phyloP scores from a whole-genome alignment of 257 asterid genomes.

The Salvia rosmarinus region DNA sequence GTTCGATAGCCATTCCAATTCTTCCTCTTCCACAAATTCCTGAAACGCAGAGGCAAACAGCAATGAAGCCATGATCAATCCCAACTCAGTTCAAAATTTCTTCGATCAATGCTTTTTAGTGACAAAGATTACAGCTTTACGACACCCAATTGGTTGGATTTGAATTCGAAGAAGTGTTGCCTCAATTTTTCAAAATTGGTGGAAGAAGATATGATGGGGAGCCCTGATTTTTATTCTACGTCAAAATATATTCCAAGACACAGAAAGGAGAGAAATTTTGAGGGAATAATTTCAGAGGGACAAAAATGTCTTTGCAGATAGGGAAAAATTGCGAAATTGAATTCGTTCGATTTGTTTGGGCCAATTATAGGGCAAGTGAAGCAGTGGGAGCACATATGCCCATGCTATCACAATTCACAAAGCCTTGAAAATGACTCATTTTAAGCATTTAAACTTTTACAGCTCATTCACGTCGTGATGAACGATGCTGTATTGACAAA shows the following conservation, averaged over 20 bases:
- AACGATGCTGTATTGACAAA: conserved; percentile 31
- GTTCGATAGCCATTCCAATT: conserved; percentile 86
- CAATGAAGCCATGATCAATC: conserved; percentile 6
- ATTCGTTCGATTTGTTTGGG: conserved; percentile 23
- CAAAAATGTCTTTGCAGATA: conserved; percentile 26
- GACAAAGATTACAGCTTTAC: conserved; percentile 23
- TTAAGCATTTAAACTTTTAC: conserved; percentile 38
- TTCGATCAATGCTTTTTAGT: neutral
- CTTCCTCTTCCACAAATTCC: conserved; percentile 65
- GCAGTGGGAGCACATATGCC: conserved; percentile 30
- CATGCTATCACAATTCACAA: conserved; percentile 35
- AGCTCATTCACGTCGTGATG: conserved; percentile 49
- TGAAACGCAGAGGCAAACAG: conserved; percentile 6
- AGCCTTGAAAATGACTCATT: conserved; percentile 37
- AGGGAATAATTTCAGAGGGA: conserved; percentile 30
- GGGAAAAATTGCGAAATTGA: neutral
- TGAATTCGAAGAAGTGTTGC: neutral
- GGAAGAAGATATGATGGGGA: neutral
- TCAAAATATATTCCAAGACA: conserved; percentile 6
- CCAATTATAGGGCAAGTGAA: conserved; percentile 11
- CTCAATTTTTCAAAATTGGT: conserved; percentile 23
- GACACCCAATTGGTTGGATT: neutral
- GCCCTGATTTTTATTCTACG: conserved; percentile 15
- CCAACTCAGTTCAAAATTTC: neutral
- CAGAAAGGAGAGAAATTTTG: conserved; percentile 13